Evolutionary conservation across 2,329 filamentous ascomycete species (phyloP), one percentile per base, ranked within the genome.

Genomic region (Alternaria gansuensis): DNA sequence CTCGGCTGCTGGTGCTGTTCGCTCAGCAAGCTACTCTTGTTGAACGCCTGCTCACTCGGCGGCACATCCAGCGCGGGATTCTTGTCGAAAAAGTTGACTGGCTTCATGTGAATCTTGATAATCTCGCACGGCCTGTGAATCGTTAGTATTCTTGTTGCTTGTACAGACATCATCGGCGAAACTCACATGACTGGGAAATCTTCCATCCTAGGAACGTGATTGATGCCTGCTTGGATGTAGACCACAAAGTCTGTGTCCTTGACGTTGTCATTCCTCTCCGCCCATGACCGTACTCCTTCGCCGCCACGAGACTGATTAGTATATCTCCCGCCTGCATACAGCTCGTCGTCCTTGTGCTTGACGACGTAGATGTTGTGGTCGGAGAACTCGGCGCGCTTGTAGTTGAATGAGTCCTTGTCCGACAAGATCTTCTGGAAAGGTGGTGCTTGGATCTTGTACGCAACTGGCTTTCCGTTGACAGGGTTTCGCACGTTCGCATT

Each of bases 31-130:
- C 50, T 68, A 51, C 73, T 76, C 72, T 79, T 76, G 58, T 84
- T 84, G 58, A 82, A 80, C 26, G 69, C 71, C 70, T 84, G 82
- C 59, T 80, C 79, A 56, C 80, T 80, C 13, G 81, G 82, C 33
- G 85, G 85, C 6, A 87, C 85, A 78, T 87, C 85, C 5, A 87
- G 72, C 17, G 83, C 85, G 2, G 85, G 85, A 53, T 87, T 87
- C 74, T 80, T 82, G 33, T 81, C 77, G 62, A 86, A 86, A 77
- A 87, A 87, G 66, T 87, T 85, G 10, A 84, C 81, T 0, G 85
- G 84, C 63, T 86, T 84, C 60, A 87, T 74, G 52, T 82, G 78
- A n/a, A 87, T 80, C 68, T 83, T 85, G 54, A 86, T 77, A 13
- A 83, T 82, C 76, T 87, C 85, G 43, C 80, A 82, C 0, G 85